Evolutionary conservation across 176 grass and related monocot species (phyloP).

Genomic region (Areca catechu): DNA sequence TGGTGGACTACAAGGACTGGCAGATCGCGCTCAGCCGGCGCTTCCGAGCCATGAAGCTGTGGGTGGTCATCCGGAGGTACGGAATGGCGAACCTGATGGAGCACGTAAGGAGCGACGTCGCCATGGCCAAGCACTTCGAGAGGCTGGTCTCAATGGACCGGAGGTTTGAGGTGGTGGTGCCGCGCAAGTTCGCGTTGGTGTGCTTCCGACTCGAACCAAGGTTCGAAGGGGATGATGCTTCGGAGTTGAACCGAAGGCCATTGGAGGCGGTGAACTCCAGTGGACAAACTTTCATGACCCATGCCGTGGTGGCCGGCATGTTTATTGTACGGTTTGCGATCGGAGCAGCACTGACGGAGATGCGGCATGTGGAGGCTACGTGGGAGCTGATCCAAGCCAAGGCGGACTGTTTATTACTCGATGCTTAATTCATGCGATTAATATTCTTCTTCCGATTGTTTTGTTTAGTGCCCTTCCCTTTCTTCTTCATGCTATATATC

Average conservation of each 20-base stretch:
- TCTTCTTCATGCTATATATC: no score
- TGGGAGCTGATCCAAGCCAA: no score
- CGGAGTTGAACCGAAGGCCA: slow-evolving; percentile 27
- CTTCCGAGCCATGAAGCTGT: slow-evolving; percentile 35
- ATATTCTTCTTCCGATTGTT: no score
- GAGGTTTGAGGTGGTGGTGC: slow-evolving; percentile 39
- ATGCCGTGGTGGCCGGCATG: no score
- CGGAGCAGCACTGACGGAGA: no score
- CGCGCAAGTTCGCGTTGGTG: slow-evolving; percentile 28
- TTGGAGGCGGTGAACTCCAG: neutral
- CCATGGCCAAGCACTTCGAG: slow-evolving; percentile 41
- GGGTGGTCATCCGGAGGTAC: slow-evolving; percentile 32
- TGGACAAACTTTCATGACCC: no score
- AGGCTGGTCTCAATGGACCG: slow-evolving; percentile 10
- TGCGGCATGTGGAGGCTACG: no score
- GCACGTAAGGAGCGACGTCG: slow-evolving; percentile 19
- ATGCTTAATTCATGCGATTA: no score
- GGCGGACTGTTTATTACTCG: no score
- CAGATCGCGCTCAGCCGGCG: slow-evolving; percentile 31
- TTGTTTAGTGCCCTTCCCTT: no score
- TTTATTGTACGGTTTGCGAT: no score
- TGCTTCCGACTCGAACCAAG: slow-evolving; percentile 25
- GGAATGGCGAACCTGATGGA: slow-evolving; percentile 18
- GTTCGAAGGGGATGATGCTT: neutral
- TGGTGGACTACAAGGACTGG: slow-evolving; percentile 45